phyloP scores from a whole-genome alignment of 1,284 basidiomycete species.

The Tilletia walkeri region DNA sequence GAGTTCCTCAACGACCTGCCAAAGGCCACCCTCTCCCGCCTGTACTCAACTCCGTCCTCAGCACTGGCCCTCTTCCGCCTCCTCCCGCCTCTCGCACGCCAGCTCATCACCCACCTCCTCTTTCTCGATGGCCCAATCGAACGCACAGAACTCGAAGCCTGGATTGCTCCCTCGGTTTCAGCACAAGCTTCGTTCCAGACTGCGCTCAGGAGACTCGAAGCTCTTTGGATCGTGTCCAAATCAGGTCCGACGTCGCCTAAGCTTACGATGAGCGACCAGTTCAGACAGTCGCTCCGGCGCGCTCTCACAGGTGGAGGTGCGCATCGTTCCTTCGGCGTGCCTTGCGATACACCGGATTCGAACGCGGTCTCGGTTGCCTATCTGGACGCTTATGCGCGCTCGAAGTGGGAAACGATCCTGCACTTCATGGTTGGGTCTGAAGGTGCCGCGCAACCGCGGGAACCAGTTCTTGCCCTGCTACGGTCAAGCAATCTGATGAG shows the following conservation, averaged over 20 bases:
- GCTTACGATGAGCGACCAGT: conserved; percentile 15
- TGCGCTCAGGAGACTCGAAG: conserved; percentile 4
- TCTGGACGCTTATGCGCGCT: conserved; percentile 80
- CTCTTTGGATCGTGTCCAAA: not conserved
- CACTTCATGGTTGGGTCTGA: conserved; percentile 98
- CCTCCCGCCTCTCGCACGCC: conserved; percentile 78
- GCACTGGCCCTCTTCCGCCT: conserved; percentile 91
- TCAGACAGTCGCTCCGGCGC: not conserved
- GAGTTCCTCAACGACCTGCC: conserved; percentile 14
- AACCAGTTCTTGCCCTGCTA: conserved; percentile 78
- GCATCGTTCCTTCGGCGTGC: conserved; percentile 22
- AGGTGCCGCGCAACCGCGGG: conserved; percentile 68
- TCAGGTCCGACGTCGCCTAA: not conserved
- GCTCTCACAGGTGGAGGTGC: conserved; percentile 8
- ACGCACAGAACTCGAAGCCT: conserved; percentile 71
- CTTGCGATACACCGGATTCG: not conserved
- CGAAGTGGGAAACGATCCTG: conserved; percentile 94
- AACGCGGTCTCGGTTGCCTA: conserved; percentile 64
- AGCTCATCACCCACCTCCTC: conserved; percentile 84
- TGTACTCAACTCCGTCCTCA: conserved; percentile 9
- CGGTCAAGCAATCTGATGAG: conserved; percentile 81
- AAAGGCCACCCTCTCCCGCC: conserved; percentile 12
- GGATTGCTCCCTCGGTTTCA: conserved; percentile 61
- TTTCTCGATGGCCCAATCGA: conserved; percentile 82
- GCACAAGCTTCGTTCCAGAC: not conserved